A percentile compares a stretch with the other conserved stretches of the same genome.
Evolutionary conservation across 164 flowering plant genomes (phyloP).

Genomic region (Aristolochia contorta): DNA sequence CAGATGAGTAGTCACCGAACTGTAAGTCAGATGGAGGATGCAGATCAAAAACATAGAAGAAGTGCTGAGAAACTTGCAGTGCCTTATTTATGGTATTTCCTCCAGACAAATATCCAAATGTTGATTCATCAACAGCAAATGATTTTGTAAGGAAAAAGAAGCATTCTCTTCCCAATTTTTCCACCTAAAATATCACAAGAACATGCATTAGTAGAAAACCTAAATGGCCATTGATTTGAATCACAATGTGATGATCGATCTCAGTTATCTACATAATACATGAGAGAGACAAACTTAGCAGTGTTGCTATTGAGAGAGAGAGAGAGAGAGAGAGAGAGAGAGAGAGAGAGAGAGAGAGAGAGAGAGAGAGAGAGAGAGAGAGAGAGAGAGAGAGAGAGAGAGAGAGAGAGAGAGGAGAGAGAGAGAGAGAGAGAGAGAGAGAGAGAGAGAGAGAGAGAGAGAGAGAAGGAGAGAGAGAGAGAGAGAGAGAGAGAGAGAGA

Average conservation of each 20-base stretch:
- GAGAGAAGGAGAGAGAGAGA: too few species aligned
- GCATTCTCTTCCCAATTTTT: conserved; percentile 66
- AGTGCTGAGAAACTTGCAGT: conserved; percentile 41
- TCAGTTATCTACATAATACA: background rate
- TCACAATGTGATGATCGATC: too few species aligned
- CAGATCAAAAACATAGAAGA: conserved; percentile 64
- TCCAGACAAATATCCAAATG: conserved; percentile 50
- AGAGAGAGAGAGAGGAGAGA: too few species aligned
- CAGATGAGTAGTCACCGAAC: conserved; percentile 43
- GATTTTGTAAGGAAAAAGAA: conserved; percentile 73
- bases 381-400: background rate
- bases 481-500: background rate
- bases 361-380: too few species aligned
- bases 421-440: too few species aligned
- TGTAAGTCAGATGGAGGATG: conserved; percentile 48
- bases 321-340: background rate
- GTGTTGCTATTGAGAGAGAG: background rate
- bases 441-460: too few species aligned
- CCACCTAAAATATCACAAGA: conserved; percentile 48
- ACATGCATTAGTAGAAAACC: background rate
- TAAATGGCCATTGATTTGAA: background rate
- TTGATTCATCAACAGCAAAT: conserved; percentile 58
- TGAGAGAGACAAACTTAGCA: background rate
- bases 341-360: background rate
- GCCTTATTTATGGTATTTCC: conserved; percentile 23